Base-by-base conservation (phyloP, 495 filamentous ascomycete genomes). In the Melanomma pulvis-pyrius region DNA sequence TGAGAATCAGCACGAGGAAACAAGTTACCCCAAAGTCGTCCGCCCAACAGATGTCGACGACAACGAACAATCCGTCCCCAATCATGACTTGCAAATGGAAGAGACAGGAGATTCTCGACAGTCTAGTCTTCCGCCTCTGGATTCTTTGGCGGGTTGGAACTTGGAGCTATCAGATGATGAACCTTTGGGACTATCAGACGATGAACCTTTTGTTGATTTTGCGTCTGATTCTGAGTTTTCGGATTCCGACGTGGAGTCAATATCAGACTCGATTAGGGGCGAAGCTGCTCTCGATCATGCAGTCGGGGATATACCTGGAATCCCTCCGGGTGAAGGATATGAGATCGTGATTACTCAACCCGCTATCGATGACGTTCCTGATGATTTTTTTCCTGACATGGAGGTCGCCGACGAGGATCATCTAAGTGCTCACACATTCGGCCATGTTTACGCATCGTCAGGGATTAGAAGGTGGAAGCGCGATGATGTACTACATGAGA, bases 401-500 rank as follows among this genome's bases (percentile, higher is more conserved):
- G 84, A 86, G 61, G 86, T 87, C 58, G 80, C 83, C 3, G 85
- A 87, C 70, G 87, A 88, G 65, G 83, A 86, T 69, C 92, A 96
- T 72, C 82, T 93, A 3, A 82, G 86, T 52, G 88, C 87, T 0
- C 91, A 90, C 70, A 82, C 82, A 6, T 79, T 97, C 1, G 93
- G 93, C n/a, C 87, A 90, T 63, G 79, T 97, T 36, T 88, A 93
- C 61, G 93, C 92, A 19, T 96, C 91, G 1, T 94, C 91, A 17
- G 93, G 93, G 11, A 84, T 96, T 58, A 83, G 90, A 24, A 85
- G 93, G 1, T 86, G 87, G 67, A 80, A 74, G 58, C 80, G 85
- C 29, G 78, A 85, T 47, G 83, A 84, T 2, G 75, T 92, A 11
- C 82, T 89, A 15, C 93, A 97, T 69, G 93, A 97, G 74, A 92